Percentiles rank a stretch among this genome's conserved stretches.
These are phyloP conservation scores for Tagetes patula DNA, from an alignment of 129 eudicot species.

Conservation along the genomic window DNA sequence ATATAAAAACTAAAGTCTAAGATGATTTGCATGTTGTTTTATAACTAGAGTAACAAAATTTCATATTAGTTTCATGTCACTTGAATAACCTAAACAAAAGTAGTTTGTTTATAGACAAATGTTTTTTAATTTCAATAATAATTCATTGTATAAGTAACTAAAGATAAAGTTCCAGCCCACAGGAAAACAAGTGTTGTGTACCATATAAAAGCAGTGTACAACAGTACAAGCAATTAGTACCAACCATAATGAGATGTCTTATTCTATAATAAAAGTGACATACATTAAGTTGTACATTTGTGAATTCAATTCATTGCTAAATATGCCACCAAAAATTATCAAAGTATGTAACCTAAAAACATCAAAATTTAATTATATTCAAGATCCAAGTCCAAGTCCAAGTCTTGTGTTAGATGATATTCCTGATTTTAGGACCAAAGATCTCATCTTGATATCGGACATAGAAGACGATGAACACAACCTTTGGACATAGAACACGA, in stretches of 20 bases:
- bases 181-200: background rate
- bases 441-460: conserved; percentile 11
- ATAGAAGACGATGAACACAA: background rate
- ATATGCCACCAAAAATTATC: conserved; percentile 31
- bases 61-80: too few relatives aligned
- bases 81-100: background rate
- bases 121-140: background rate
- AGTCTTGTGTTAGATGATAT: background rate
- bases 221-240: conserved; percentile 28
- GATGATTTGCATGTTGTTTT: background rate
- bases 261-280: conserved; percentile 25
- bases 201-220: conserved; percentile 22
- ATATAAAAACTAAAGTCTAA: background rate
- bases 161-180: background rate
- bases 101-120: background rate
- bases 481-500: conserved; percentile 12
- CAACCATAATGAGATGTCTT: conserved; percentile 28
- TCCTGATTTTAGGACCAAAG: conserved; percentile 24
- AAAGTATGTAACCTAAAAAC: conserved; percentile 15
- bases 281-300: conserved; percentile 31
- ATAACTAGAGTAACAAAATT: background rate
- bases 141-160: background rate
- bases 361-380: conserved; percentile 21
- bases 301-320: conserved; percentile 29
- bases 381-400: background rate